Base-by-base conservation (phyloP, 768 basidiomycete species). In the Mycena belliarum region DNA sequence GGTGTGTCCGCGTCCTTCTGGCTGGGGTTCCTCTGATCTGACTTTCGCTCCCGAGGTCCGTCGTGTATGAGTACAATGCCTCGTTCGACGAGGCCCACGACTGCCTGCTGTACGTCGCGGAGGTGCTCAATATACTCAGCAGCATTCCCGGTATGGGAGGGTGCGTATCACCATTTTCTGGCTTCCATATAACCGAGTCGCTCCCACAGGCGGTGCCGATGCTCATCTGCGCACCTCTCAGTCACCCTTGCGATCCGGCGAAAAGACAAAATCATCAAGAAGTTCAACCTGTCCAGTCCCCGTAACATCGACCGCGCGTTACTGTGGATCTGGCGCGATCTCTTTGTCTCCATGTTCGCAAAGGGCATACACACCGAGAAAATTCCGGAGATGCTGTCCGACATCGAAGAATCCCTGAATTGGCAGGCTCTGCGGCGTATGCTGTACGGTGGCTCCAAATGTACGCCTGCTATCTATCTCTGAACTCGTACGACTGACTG, bases 321-420 rank as follows among this genome's bases (percentile, higher is more conserved):
- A 7, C 68, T 75, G 23, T 80, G 76, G 77, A 81, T 85, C 37
- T 79, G 82, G 82, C 72, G 81, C 7, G 88, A 89, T 58, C 74
- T 88, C 20, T 82, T 88, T 59, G 66, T 89, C 10, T 80, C 79
- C 24, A 70, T 88, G 68, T 76, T 83, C 9, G 77, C 79, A 0
- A 70, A 57, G 68, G 76, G 61, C 51, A 69, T 38, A 52, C 65
- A 63, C 57, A 67, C 43, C 62, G 65, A 71, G 40, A 59, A 62
- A 47, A 71, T 87, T 15, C 76, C 79, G 0, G 74, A 79, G 8
- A 86, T 88, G 78, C 69, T 88, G 21, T 72, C 76, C n/a, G 86
- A 88, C 55, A 82, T 88, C 47, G 82, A 83, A 35, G 59, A 72
- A 18, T 59, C 71, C 12, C 66, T 83, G 63, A 81, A 82, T 9